These are phyloP conservation scores for Ploettnerulaceae sp. DNA, from an alignment of 2,329 filamentous ascomycete species.

Conservation along the genomic window DNA sequence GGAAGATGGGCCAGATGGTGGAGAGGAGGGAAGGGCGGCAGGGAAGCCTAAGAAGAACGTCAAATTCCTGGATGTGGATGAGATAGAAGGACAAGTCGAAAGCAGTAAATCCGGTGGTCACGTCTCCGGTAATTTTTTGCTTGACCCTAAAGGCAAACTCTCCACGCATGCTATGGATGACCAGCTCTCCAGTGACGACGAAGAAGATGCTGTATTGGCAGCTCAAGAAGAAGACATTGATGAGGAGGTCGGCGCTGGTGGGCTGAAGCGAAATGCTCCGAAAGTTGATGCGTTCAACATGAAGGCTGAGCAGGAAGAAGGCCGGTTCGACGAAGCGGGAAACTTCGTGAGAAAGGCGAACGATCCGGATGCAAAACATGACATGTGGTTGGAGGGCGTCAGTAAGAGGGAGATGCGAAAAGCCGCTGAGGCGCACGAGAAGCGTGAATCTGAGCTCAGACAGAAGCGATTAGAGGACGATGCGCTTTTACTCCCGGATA, in stretches of 20 bases:
- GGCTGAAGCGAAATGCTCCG: slow-evolving; percentile 87
- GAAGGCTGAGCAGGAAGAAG: slow-evolving; percentile 83
- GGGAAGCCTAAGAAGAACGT: slow-evolving; percentile 61
- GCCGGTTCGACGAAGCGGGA: slow-evolving; percentile 82
- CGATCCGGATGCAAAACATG: slow-evolving; percentile 86
- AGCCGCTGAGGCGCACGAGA: slow-evolving; percentile 82
- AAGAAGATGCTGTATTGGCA: slow-evolving; percentile 69
- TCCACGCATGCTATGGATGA: slow-evolving; percentile 35
- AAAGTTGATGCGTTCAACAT: slow-evolving; percentile 97
- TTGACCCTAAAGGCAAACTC: slow-evolving; percentile 49
- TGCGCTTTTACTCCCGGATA: slow-evolving; percentile 64
- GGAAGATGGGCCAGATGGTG: slow-evolving; percentile 51
- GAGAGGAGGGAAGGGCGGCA: slow-evolving; percentile 46
- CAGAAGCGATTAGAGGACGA: slow-evolving; percentile 71
- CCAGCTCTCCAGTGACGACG: slow-evolving; percentile 52
- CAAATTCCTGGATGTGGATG: slow-evolving; percentile 50
- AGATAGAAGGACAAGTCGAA: slow-evolving; percentile 76
- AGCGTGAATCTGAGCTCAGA: slow-evolving; percentile 71
- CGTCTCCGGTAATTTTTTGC: slow-evolving; percentile 54
- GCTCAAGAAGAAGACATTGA: slow-evolving; percentile 73
- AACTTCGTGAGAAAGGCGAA: slow-evolving; percentile 87
- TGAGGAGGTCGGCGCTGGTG: slow-evolving; percentile 83
- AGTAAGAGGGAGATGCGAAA: slow-evolving; percentile 91
- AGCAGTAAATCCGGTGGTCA: slow-evolving; percentile 69
- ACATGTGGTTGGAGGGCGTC: slow-evolving; percentile 86